Evolutionary conservation across 257 asterid species (phyloP).

Genomic region (Verbena officinalis): DNA sequence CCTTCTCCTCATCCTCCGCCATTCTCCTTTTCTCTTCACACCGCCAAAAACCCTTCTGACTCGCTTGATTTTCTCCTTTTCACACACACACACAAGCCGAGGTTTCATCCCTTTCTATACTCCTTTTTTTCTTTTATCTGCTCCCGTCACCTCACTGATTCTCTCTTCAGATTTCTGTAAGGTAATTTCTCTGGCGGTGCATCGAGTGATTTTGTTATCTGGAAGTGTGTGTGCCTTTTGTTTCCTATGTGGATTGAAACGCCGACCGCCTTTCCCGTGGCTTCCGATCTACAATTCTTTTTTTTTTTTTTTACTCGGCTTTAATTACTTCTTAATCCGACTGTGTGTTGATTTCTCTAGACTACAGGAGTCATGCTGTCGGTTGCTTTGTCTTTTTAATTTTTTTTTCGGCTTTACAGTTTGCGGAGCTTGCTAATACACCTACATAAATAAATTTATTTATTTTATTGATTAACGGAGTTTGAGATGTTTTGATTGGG

Average conservation of each 20-base stretch:
- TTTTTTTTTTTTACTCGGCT: neutral
- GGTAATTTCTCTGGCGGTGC: constrained; percentile 31
- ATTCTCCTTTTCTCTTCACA: constrained; percentile 26
- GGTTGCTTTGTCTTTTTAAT: neutral
- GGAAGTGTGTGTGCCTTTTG: constrained; percentile 4
- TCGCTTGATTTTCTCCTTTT: neutral
- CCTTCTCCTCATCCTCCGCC: constrained; percentile 13
- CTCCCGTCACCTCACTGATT: neutral
- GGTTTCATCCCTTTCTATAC: neutral
- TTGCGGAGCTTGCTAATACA: neutral
- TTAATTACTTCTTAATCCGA: constrained; percentile 12
- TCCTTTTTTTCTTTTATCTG: neutral
- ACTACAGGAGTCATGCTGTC: neutral
- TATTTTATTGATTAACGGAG: constrained; percentile 6
- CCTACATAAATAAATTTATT: constrained; percentile 1
- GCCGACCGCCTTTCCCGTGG: constrained; percentile 21
- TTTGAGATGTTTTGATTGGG: too few relatives aligned
- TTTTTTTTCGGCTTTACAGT: neutral
- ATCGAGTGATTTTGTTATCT: neutral
- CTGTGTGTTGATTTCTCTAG: neutral
- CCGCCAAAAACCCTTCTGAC: constrained; percentile 33
- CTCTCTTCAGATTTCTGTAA: constrained; percentile 17
- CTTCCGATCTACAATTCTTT: constrained; percentile 25
- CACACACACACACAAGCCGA: too few relatives aligned
- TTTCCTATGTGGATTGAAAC: constrained; percentile 24